A percentile compares a stretch with the other conserved stretches of the same genome.
phyloP scores from a whole-genome alignment of 2,329 filamentous ascomycete species.

The Aspergillus carbonarius region DNA sequence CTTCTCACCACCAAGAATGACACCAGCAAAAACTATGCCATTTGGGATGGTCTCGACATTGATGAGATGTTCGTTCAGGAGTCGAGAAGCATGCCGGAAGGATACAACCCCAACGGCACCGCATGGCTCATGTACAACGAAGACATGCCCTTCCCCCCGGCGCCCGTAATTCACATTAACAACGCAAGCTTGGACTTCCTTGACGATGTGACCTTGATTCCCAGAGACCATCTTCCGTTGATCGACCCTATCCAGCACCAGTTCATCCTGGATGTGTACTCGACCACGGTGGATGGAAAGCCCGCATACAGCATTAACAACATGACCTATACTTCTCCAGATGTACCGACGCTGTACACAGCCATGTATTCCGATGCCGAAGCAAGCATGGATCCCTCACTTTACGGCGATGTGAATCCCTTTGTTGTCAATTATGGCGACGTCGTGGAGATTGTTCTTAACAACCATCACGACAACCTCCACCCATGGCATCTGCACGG shows the following conservation, averaged over 20 bases:
- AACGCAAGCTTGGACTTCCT: conserved; percentile 54
- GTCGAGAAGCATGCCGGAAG: conserved; percentile 54
- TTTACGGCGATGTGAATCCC: conserved; percentile 69
- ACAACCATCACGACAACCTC: conserved; percentile 35
- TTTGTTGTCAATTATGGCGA: conserved; percentile 66
- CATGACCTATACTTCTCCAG: conserved; percentile 70
- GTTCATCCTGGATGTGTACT: conserved; percentile 48
- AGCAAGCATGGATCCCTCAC: conserved; percentile 54
- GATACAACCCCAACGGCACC: conserved; percentile 60
- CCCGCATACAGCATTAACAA: conserved; percentile 67
- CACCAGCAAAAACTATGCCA: conserved; percentile 63
- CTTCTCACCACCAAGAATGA: conserved; percentile 62
- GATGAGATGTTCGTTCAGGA: conserved; percentile 44
- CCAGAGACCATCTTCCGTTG: conserved; percentile 23
- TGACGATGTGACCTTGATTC: conserved; percentile 58
- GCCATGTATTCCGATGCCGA: conserved; percentile 60
- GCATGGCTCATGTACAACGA: conserved; percentile 55
- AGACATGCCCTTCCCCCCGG: conserved; percentile 44
- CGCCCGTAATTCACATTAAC: conserved; percentile 60
- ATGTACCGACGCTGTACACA: conserved; percentile 78
- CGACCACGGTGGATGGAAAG: conserved; percentile 69
- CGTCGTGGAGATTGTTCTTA: conserved; percentile 38
- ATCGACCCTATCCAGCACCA: conserved; percentile 32
- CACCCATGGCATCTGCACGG: conserved; percentile 55
- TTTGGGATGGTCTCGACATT: conserved; percentile 69